Base-by-base conservation (phyloP, 2,329 filamentous ascomycete genomes). In the Simplicillium aogashimaense region DNA sequence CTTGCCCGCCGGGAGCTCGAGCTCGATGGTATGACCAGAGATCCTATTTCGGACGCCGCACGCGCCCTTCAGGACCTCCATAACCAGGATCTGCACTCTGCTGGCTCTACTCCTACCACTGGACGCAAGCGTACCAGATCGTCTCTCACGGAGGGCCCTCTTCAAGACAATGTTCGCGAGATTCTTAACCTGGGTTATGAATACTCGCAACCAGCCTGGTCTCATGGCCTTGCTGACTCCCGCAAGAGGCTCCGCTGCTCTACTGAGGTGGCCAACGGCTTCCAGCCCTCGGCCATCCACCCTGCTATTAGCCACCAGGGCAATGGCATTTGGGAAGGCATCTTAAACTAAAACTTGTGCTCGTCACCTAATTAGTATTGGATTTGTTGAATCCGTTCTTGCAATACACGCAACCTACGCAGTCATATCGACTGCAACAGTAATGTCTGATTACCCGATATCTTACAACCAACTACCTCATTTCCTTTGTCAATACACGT, bases 231-330 rank as follows among this genome's bases (percentile, higher is more conserved):
- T 43, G 54, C 65, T 41, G 63, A 63, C 41, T 67, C 71, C 48
- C 66, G 74, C 45, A 85, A 85, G 64, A 73, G 81, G 50, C 67
- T 82, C 30, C 83, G 81, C 63, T 83, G 77, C 60, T 73, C 77
- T 35, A 65, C 73, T 12, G 77, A 82, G 56, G 74, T 69, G 40
- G 64, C 66, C 15, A 65, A 61, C 44, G 58, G 63, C 32, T 70
- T 70, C 51, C 60, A 62, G 45, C 64, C 69, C 44, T 59, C 66
- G 34, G 56, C 63, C 16, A 55, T 70, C 34, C 72, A 76, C 49
- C 63, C 69, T 35, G 66, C 65, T 33, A 62, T 72, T 42, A 69
- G 66, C 43, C 58, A 69, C 28, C 67, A 67, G 34, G 76, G 74
- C 29, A 73, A 75, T 31, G 77, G 78, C 39, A 81, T 83, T 76